phyloP scores from a whole-genome alignment of 345 rosid species.

The Xanthoceras sorbifolium region DNA sequence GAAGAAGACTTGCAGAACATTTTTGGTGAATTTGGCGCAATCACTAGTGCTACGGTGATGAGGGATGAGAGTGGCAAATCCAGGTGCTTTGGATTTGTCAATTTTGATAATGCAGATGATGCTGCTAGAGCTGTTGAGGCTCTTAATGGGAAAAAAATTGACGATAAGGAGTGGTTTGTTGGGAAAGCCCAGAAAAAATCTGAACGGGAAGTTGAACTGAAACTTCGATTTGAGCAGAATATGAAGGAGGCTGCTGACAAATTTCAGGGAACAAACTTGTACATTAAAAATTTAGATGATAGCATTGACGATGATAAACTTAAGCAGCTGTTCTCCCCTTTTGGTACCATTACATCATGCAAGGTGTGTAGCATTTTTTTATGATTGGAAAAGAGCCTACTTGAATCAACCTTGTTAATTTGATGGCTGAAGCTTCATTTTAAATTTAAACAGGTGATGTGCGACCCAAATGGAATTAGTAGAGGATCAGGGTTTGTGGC shows the following conservation, averaged over 20 bases:
- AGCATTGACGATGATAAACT: constrained; percentile 84
- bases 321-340: constrained; percentile 75
- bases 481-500: constrained; percentile 86
- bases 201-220: constrained; percentile 79
- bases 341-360: constrained; percentile 83
- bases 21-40: constrained; percentile 78
- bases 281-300: constrained; percentile 82
- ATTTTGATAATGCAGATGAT: constrained; percentile 85
- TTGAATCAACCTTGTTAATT: not conserved
- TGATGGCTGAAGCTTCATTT: constrained; percentile 8
- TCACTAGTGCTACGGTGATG: constrained; percentile 89
- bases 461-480: constrained; percentile 76
- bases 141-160: constrained; percentile 76
- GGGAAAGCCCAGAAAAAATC: constrained; percentile 91
- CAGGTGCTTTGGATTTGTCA: constrained; percentile 91
- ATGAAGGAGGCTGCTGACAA: constrained; percentile 85
- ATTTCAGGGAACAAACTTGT: constrained; percentile 81
- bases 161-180: constrained; percentile 89
- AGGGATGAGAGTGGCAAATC: constrained; percentile 82
- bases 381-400: not conserved
- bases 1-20: constrained; percentile 73
- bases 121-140: constrained; percentile 86
- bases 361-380: constrained; percentile 52
- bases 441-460: constrained; percentile 61
- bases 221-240: constrained; percentile 69